phyloP scores from a whole-genome alignment of 768 basidiomycete genomes.

The Russula dissimulans region DNA sequence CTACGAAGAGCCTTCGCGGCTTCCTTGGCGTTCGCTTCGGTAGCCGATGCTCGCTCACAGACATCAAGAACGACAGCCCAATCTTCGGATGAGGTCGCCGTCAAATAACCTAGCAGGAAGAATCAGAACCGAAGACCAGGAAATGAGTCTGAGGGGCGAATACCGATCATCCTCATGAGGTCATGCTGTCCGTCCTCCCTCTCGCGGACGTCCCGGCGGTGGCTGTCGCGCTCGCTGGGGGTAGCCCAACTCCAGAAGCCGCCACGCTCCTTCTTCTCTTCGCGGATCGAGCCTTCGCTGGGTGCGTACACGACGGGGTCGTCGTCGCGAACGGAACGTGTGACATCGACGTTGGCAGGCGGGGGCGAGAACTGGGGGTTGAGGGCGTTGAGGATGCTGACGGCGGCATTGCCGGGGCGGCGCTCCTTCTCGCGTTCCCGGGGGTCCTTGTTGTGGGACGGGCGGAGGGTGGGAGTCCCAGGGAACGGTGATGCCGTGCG shows the following conservation, averaged over 20 bases:
- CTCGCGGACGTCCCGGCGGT: conserved; percentile 31
- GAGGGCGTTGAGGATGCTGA: conserved; percentile 52
- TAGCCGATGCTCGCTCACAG: conserved; percentile 71
- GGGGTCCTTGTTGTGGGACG: conserved; percentile 20
- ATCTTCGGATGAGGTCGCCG: conserved; percentile 73
- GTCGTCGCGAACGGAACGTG: conserved; percentile 27
- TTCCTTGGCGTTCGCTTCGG: conserved; percentile 69
- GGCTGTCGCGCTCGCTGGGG: conserved; percentile 30
- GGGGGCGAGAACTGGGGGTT: conserved; percentile 40
- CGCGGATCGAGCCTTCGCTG: conserved; percentile 23
- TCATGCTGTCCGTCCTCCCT: conserved; percentile 37
- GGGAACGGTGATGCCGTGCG: conserved; percentile 13
- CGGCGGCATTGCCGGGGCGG: conserved; percentile 26
- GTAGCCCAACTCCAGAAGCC: conserved; percentile 42
- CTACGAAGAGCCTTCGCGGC: conserved; percentile 72
- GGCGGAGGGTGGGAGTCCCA: background rate
- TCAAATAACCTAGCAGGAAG: conserved; percentile 49
- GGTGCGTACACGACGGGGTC: conserved; percentile 20
- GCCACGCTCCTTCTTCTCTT: conserved; percentile 39
- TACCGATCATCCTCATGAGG: conserved; percentile 66
- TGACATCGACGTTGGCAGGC: conserved; percentile 7
- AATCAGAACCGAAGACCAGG: background rate
- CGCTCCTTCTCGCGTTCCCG: conserved; percentile 25
- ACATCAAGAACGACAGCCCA: conserved; percentile 78
- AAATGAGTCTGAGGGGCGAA: background rate